These are phyloP conservation scores for Biscogniauxia mediterranea DNA, from an alignment of 2,329 filamentous ascomycete genomes.

Conservation along the genomic window DNA sequence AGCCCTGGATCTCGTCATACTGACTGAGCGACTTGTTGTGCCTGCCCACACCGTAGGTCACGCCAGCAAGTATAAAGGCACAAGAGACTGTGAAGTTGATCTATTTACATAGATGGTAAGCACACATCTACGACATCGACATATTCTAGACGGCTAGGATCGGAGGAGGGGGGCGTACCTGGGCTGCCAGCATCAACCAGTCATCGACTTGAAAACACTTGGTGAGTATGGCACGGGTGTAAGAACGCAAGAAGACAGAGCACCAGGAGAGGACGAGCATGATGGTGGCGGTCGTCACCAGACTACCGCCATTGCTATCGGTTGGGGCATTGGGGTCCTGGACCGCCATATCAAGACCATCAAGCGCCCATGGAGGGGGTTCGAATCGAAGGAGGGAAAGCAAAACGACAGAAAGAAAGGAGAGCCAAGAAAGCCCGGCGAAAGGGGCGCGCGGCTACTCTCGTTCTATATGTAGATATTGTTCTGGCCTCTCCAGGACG, in stretches of 20 bases:
- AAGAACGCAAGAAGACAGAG: conserved; percentile 29
- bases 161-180: conserved; percentile 35
- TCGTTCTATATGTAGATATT: background rate
- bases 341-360: conserved; percentile 27
- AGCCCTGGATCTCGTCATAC: conserved; percentile 41
- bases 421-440: conserved; percentile 9
- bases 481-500: background rate
- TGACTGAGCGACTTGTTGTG: conserved; percentile 46
- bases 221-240: conserved; percentile 30
- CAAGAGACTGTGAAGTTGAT: conserved; percentile 47
- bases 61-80: conserved; percentile 43
- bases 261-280: conserved; percentile 35
- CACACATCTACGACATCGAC: background rate
- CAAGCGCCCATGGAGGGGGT: conserved; percentile 18
- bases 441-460: background rate
- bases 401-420: conserved; percentile 11
- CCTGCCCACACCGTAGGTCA: conserved; percentile 43
- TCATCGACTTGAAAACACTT: conserved; percentile 47
- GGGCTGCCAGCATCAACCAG: conserved; percentile 51
- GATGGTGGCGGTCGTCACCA: conserved; percentile 35
- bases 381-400: conserved; percentile 5
- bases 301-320: conserved; percentile 31
- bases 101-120: conserved; percentile 28
- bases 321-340: conserved; percentile 32
- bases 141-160: background rate